These are phyloP conservation scores for Chernovozyma sophiae-reginae DNA, from an alignment of 1,139 yeast genomes.

Conservation along the genomic window DNA sequence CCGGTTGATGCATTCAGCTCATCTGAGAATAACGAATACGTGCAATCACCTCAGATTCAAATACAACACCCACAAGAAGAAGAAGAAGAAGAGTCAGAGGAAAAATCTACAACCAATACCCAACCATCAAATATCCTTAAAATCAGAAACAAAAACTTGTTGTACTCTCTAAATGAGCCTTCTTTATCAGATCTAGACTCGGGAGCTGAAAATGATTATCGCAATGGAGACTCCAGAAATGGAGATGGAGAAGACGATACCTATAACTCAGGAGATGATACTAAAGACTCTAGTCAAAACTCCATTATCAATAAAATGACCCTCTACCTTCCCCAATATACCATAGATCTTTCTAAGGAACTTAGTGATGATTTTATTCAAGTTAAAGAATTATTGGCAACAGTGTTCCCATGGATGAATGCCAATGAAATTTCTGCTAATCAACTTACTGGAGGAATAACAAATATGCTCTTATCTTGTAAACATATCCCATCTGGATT, in stretches of 20 bases:
- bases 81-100: neutral
- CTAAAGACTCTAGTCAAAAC: neutral
- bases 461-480: slow-evolving; percentile 66
- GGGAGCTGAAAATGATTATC: slow-evolving; percentile 16
- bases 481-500: slow-evolving; percentile 23
- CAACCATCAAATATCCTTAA: neutral
- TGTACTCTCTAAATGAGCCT: slow-evolving; percentile 43
- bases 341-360: slow-evolving; percentile 31
- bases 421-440: slow-evolving; percentile 23
- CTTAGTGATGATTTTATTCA: slow-evolving; percentile 27
- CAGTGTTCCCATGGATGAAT: slow-evolving; percentile 27
- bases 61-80: too few relatives aligned
- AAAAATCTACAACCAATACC: neutral
- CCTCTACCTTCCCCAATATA: slow-evolving; percentile 35
- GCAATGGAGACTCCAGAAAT: slow-evolving; percentile 7
- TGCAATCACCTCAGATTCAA: neutral
- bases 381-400: slow-evolving; percentile 28
- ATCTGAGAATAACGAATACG: neutral
- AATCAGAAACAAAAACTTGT: slow-evolving; percentile 29
- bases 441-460: slow-evolving; percentile 72
- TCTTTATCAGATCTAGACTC: slow-evolving; percentile 38
- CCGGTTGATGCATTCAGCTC: slow-evolving; percentile 23
- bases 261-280: neutral
- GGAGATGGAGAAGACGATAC: slow-evolving; percentile 6
- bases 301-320: slow-evolving; percentile 4